These are phyloP conservation scores for Penicillium sp. DNA, from an alignment of 2,329 filamentous ascomycete species.

Conservation along the genomic window DNA sequence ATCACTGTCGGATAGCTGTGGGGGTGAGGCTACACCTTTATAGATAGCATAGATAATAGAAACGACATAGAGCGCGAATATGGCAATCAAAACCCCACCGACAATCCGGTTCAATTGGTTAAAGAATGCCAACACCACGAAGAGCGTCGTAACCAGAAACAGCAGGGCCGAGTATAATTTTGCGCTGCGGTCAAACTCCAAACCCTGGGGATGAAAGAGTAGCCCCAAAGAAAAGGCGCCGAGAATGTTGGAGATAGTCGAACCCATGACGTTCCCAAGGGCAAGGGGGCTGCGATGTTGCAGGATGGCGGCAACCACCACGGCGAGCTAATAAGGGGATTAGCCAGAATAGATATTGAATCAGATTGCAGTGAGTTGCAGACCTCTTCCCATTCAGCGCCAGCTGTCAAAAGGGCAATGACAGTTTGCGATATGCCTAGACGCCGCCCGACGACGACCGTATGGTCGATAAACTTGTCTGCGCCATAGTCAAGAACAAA, in stretches of 20 bases:
- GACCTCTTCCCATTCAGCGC: too few species aligned
- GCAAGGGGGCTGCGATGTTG: conserved; percentile 48
- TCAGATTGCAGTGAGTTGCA: not conserved
- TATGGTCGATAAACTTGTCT: conserved; percentile 54
- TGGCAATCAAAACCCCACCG: conserved; percentile 41
- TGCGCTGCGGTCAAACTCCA: conserved; percentile 49
- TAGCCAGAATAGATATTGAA: not conserved
- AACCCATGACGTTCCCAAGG: too few species aligned
- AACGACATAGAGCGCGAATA: conserved; percentile 47
- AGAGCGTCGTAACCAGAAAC: conserved; percentile 41
- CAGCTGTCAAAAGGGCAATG: too few species aligned
- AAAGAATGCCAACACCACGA: conserved; percentile 37
- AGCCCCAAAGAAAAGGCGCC: too few species aligned
- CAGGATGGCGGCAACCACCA: conserved; percentile 49
- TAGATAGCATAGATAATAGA: conserved; percentile 49
- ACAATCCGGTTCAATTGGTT: conserved; percentile 33
- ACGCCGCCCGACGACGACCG: too few species aligned
- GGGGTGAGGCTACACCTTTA: conserved; percentile 43
- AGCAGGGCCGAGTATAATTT: conserved; percentile 48
- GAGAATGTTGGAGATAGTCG: conserved; percentile 56
- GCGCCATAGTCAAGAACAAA: conserved; percentile 54
- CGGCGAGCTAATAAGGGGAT: conserved; percentile 40
- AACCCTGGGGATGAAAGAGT: conserved; percentile 37
- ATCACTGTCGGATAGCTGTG: conserved; percentile 45
- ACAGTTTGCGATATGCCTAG: too few species aligned